These are phyloP conservation scores for Kuraishia ogatae DNA, from an alignment of 805 yeast species.

Conservation along the genomic window DNA sequence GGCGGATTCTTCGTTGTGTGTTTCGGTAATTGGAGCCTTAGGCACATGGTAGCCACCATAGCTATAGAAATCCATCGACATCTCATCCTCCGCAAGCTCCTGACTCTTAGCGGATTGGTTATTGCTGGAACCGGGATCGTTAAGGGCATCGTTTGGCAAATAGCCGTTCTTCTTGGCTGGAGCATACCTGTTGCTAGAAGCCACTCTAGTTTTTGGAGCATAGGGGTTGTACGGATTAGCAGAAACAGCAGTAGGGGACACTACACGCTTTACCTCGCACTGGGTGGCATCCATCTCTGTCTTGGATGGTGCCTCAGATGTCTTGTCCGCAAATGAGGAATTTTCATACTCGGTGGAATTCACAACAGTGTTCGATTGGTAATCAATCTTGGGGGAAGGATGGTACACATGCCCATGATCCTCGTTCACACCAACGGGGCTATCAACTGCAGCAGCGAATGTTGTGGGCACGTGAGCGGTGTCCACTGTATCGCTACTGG, in stretches of 20 bases:
- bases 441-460: neutral
- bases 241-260: neutral
- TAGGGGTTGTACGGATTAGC: constrained; percentile 13
- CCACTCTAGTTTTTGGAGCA: constrained; percentile 5
- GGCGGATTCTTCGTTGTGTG: constrained; percentile 1
- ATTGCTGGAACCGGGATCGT: neutral
- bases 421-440: neutral
- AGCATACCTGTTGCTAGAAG: constrained; percentile 1
- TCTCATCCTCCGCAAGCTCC: neutral
- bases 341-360: neutral
- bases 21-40: constrained; percentile 3
- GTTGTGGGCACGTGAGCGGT: neutral
- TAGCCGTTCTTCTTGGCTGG: neutral
- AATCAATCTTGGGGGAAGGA: neutral
- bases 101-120: constrained; percentile 6
- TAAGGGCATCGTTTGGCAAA: neutral
- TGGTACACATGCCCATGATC: neutral
- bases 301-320: neutral
- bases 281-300: neutral
- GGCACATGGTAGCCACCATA: constrained; percentile 23
- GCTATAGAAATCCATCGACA: constrained; percentile 17
- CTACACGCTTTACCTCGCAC: neutral
- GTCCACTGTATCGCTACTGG: neutral
- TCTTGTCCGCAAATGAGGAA: neutral
- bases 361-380: neutral